Evolutionary conservation across 106 monocot genomes (phyloP).

Genomic region (Vanilla planifolia): DNA sequence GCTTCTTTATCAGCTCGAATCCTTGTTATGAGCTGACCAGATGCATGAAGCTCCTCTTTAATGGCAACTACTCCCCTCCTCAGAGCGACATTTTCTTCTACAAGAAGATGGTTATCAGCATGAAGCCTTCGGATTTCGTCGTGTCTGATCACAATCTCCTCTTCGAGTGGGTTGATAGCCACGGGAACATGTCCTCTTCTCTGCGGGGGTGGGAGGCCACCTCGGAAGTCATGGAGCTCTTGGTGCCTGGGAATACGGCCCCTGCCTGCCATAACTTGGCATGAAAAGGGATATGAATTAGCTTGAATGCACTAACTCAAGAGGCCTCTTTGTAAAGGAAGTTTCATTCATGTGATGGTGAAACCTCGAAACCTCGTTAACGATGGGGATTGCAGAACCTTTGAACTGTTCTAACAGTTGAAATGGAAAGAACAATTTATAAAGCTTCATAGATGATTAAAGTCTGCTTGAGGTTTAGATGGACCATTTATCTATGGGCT

Average conservation of each 20-base stretch:
- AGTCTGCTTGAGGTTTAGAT: too few relatives aligned
- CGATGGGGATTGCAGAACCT: too few relatives aligned
- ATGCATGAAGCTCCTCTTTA: conserved; percentile 29
- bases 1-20: conserved; percentile 52
- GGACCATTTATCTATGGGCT: too few relatives aligned
- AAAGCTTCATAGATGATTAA: too few relatives aligned
- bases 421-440: too few relatives aligned
- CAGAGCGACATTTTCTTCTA: conserved; percentile 46
- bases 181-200: conserved; percentile 17
- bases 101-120: conserved; percentile 29
- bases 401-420: too few relatives aligned
- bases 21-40: conserved; percentile 37
- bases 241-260: conserved; percentile 28
- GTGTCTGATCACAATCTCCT: conserved; percentile 24
- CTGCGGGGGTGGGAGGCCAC: conserved; percentile 15
- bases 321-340: too few relatives aligned
- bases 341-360: too few relatives aligned
- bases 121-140: conserved; percentile 40
- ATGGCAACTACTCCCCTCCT: conserved; percentile 24
- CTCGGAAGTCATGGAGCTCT: conserved; percentile 18
- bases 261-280: conserved; percentile 18
- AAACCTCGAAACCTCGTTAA: too few relatives aligned
- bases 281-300: too few relatives aligned
- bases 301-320: too few relatives aligned
- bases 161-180: conserved; percentile 29